Percentiles rank a stretch among this genome's conserved stretches.
phyloP scores from a whole-genome alignment of 148 eudicot species.

The Amaranthus palmeri region DNA sequence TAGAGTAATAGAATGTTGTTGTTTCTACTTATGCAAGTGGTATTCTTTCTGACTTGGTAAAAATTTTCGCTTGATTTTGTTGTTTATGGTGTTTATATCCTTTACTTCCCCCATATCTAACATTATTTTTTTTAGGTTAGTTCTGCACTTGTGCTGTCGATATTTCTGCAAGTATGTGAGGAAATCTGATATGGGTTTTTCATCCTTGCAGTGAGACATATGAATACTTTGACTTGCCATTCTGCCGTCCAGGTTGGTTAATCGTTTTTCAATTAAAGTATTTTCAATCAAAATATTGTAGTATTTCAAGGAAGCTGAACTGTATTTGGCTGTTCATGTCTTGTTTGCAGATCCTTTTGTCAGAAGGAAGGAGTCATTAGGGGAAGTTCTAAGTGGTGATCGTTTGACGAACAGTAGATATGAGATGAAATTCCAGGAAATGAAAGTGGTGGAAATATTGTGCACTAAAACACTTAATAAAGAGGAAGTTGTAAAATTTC shows the following conservation, averaged over 20 bases:
- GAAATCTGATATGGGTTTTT: slow-evolving; percentile 7
- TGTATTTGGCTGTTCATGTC: slow-evolving; percentile 3
- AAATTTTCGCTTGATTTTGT: background rate
- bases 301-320: slow-evolving; percentile 13
- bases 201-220: slow-evolving; percentile 31
- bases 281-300: background rate
- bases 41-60: background rate
- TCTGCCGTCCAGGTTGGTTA: slow-evolving; percentile 79
- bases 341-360: slow-evolving; percentile 43
- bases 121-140: background rate
- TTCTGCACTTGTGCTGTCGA: background rate
- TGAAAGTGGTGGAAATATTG: slow-evolving; percentile 37
- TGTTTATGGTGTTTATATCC: background rate
- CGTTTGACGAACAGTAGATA: slow-evolving; percentile 49
- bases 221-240: slow-evolving; percentile 31
- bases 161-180: background rate
- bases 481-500: slow-evolving; percentile 49
- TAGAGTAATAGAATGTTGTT: too few species aligned
- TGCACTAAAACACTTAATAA: slow-evolving; percentile 44
- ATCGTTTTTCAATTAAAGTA: background rate
- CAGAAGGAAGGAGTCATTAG: slow-evolving; percentile 55
- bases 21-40: background rate
- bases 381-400: slow-evolving; percentile 67
- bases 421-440: slow-evolving; percentile 49
- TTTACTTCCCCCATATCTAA: background rate